These are phyloP conservation scores for Parastagonospora avenae DNA, from an alignment of 2,329 filamentous ascomycete species.

Conservation along the genomic window DNA sequence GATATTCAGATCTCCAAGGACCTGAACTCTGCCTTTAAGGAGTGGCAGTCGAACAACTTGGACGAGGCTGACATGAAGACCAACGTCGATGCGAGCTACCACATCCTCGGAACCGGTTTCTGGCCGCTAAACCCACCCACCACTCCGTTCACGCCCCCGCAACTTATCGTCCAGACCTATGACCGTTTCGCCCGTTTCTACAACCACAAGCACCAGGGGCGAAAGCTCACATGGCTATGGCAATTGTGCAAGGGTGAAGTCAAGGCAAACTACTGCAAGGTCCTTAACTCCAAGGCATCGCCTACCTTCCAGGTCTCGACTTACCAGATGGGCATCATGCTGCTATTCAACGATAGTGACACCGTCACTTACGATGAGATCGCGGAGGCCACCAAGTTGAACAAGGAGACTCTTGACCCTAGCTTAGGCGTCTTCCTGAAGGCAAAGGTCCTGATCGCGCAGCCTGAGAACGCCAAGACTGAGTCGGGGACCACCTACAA, in stretches of 20 bases:
- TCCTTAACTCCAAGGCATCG: conserved; percentile 69
- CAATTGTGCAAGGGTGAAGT: conserved; percentile 97
- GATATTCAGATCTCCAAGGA: conserved; percentile 99
- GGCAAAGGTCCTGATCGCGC: conserved; percentile 82
- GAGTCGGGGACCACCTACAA: conserved; percentile 78
- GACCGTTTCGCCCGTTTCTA: conserved; percentile 92
- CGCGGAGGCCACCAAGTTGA: conserved; percentile 76
- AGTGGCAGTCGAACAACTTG: conserved; percentile 71
- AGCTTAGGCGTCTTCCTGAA: conserved; percentile 87
- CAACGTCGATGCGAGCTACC: conserved; percentile 83
- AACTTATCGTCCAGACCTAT: conserved; percentile 82
- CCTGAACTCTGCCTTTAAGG: conserved; percentile 86
- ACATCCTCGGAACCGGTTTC: conserved; percentile 93
- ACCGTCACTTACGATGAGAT: conserved; percentile 88
- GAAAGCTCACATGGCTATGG: conserved; percentile 98
- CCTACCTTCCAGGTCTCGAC: conserved; percentile 98
- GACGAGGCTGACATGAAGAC: conserved; percentile 69
- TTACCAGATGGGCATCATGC: conserved; percentile 94
- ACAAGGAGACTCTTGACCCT: conserved; percentile 82
- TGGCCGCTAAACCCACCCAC: conserved; percentile 90
- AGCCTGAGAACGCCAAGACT: conserved; percentile 74
- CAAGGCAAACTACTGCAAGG: conserved; percentile 88
- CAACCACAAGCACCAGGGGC: conserved; percentile 93
- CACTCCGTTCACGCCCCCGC: conserved; percentile 86
- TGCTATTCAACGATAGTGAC: conserved; percentile 93